phyloP scores from a whole-genome alignment of 2,329 filamentous ascomycete genomes.

The Aspergillus persii region DNA sequence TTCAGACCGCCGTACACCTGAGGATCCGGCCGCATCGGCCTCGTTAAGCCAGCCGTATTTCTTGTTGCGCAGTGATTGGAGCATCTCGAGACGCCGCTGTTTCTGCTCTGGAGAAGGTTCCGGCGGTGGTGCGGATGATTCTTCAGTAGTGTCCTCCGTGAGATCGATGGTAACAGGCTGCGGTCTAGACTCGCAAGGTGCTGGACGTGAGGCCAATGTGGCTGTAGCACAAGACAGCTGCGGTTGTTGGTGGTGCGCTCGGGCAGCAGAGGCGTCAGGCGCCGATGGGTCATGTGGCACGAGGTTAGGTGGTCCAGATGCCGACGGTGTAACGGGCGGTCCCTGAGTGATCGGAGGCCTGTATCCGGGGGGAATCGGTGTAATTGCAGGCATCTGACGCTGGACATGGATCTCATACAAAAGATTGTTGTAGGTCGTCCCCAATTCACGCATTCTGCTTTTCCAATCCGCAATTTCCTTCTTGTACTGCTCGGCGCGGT shows the following conservation, averaged over 20 bases:
- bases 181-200: background rate
- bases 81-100: conserved; percentile 17
- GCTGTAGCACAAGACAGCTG: background rate
- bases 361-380: conserved; percentile 19
- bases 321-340: background rate
- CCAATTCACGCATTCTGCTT: conserved; percentile 19
- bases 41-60: conserved; percentile 30
- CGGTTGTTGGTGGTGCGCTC: background rate
- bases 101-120: conserved; percentile 3
- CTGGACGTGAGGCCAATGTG: background rate
- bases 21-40: background rate
- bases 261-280: background rate
- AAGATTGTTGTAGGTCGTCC: conserved; percentile 25
- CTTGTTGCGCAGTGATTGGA: conserved; percentile 29
- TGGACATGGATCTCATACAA: conserved; percentile 22
- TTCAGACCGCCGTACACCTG: background rate
- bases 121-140: background rate
- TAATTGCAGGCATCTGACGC: conserved; percentile 16
- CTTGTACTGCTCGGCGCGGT: conserved; percentile 24
- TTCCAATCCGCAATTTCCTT: conserved; percentile 29
- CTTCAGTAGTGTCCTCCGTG: conserved; percentile 14
- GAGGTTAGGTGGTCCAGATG: background rate
- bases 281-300: background rate
- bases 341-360: conserved; percentile 9
- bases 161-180: conserved; percentile 20